Evolutionary conservation across 129 eudicot species (phyloP), one percentile per base, ranked within the genome.

Genomic region (Saussurea involucrata): DNA sequence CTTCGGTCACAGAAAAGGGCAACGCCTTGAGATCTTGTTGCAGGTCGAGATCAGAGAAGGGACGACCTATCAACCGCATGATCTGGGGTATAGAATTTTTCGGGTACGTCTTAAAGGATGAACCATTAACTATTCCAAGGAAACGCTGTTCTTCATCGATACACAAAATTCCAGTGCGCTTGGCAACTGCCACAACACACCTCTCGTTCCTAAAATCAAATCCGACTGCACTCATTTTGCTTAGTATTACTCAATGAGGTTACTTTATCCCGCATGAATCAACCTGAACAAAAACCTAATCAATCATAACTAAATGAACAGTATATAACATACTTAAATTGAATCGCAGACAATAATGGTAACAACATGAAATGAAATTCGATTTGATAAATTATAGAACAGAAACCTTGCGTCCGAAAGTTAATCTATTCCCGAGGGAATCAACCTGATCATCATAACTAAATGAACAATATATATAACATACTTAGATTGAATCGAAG

Each of bases 211-310:
- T 90, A 77, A 93, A 79, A 81, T 93, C 98, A 80, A 90, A 88
- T 65, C 98, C 98, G 9, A 93, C 96, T 83, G 90, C 98, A 57
- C 96, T 93, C 98, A 93, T 93, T 25, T 63, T 92, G n/a, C 78
- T 76, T 66, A 66, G 69, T 37, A 36, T 46, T 55, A 55, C 58
- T 7, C 58, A 67, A 15, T 18, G 24, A 42, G 44, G 44, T 71
- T 83, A 63, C 24, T 66, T 55, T 40, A 12, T 60, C 57, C 75
- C 77, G 33, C 32, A 58, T 32, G 29, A 29, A 75, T 71, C 74
- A 42, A 73, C 71, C 85, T 85, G 85, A 61, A 78, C 44, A 22
- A 40, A 53, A 68, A 53, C 25, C 69, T n/a, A n/a, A n/a, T 24
- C 42, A 63, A 74, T 20, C 58, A 34, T 21, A 22, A 18, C 31